A percentile compares a stretch with the other conserved stretches of the same genome.
Evolutionary conservation across 768 basidiomycete species (phyloP).

Genomic region (Crassisporium funariophilum): DNA sequence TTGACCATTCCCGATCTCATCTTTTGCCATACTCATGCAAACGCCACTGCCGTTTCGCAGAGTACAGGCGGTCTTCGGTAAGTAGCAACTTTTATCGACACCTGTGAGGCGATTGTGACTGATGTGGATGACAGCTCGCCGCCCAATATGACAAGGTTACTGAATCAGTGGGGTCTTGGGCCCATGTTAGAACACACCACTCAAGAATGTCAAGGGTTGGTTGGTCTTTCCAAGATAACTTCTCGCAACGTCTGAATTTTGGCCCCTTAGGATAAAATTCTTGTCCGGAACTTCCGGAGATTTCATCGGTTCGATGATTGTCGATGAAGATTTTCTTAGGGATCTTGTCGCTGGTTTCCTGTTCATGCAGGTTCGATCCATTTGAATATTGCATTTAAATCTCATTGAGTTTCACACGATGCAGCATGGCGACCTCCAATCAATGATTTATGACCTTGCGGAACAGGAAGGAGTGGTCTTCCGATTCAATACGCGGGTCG

Average conservation of each 20-base stretch:
- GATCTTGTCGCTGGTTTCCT: slow-evolving; percentile 42
- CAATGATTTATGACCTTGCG: slow-evolving; percentile 49
- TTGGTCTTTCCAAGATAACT: not conserved
- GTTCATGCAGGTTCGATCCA: slow-evolving; percentile 39
- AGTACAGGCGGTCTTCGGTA: slow-evolving; percentile 45
- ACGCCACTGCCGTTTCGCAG: slow-evolving; percentile 22
- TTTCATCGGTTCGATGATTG: slow-evolving; percentile 43
- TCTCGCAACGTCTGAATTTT: not conserved
- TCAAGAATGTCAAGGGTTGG: slow-evolving; percentile 33
- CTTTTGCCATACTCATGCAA: not conserved
- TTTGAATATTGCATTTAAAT: not conserved
- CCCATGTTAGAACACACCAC: slow-evolving; percentile 42
- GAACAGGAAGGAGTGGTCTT: slow-evolving; percentile 49
- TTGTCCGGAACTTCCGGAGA: slow-evolving; percentile 45
- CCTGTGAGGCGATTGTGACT: slow-evolving; percentile 1
- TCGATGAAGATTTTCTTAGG: slow-evolving; percentile 34
- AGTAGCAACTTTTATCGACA: not conserved
- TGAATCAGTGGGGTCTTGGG: slow-evolving; percentile 57
- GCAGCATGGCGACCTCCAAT: slow-evolving; percentile 56
- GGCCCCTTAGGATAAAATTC: slow-evolving; percentile 9
- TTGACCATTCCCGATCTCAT: not conserved
- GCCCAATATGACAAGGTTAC: slow-evolving; percentile 59
- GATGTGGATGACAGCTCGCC: slow-evolving; percentile 34
- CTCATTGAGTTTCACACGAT: not conserved
- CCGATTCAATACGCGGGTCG: slow-evolving; percentile 40